A percentile compares a stretch with the other conserved stretches of the same genome.
Conservation (phyloP, 2,329 filamentous ascomycete species). For the Xylaria sp. region DNA sequence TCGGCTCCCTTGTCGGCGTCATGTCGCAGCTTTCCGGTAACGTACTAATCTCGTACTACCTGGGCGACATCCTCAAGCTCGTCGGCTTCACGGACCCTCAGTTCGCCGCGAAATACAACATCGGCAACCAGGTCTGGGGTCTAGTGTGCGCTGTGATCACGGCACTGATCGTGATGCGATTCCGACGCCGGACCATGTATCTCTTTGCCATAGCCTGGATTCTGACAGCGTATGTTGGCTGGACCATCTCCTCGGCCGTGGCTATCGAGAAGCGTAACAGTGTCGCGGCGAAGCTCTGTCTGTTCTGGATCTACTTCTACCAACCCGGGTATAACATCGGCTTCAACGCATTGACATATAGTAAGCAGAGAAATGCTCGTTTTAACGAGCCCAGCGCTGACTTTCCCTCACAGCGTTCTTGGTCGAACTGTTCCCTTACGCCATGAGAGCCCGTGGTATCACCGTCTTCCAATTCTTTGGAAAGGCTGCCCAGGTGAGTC, state of each 20-base stretch:
- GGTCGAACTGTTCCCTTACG: conserved; percentile 64
- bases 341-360: conserved; percentile 70
- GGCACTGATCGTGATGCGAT: conserved; percentile 56
- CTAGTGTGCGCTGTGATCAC: conserved; percentile 56
- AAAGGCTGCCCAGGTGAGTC: conserved; percentile 44
- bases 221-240: conserved; percentile 63
- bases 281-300: conserved; percentile 51
- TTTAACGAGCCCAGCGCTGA: background rate
- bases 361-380: conserved; percentile 43
- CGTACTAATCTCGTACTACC: conserved; percentile 59
- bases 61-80: conserved; percentile 57
- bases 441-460: conserved; percentile 64
- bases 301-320: conserved; percentile 68
- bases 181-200: conserved; percentile 61
- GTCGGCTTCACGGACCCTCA: conserved; percentile 56
- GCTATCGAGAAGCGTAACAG: conserved; percentile 44
- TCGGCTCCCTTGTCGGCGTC: conserved; percentile 61
- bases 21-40: conserved; percentile 66
- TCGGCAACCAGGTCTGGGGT: conserved; percentile 60
- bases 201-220: conserved; percentile 62
- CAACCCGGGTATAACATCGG: conserved; percentile 67
- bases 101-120: conserved; percentile 57
- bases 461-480: conserved; percentile 51
- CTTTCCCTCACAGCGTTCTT: conserved; percentile 52
- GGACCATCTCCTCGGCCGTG: conserved; percentile 60